phyloP scores from a whole-genome alignment of 345 rosid genomes.

The Limnanthes douglasii region DNA sequence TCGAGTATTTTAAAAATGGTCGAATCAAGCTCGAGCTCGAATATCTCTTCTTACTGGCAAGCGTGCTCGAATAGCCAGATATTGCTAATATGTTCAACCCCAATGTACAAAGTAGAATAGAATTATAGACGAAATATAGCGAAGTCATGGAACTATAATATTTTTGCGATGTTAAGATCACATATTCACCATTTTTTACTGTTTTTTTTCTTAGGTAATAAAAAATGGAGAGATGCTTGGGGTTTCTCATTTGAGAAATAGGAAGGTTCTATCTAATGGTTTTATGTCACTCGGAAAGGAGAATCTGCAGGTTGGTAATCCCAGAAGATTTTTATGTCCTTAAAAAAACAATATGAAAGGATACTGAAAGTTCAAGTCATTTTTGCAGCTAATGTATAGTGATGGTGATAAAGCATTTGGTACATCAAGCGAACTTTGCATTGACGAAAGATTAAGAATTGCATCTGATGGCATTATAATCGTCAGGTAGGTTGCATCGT shows the following conservation, averaged over 20 bases:
- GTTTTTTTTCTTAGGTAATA: constrained; percentile 49
- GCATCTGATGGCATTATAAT: constrained; percentile 92
- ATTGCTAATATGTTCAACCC: no score
- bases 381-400: constrained; percentile 83
- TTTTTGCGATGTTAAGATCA: no score
- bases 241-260: constrained; percentile 91
- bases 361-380: constrained; percentile 9
- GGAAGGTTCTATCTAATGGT: constrained; percentile 92
- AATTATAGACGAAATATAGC: no score
- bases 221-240: constrained; percentile 99
- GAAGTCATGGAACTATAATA: no score
- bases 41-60: no score
- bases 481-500: constrained; percentile 39
- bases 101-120: no score
- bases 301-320: constrained; percentile 62
- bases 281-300: constrained; percentile 86
- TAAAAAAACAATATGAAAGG: constrained; percentile 7
- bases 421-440: constrained; percentile 79
- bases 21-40: no score
- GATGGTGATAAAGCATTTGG: constrained; percentile 99
- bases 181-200: background rate
- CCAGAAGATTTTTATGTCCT: constrained; percentile 8
- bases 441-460: constrained; percentile 85
- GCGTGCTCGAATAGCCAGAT: no score
- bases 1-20: no score